Base-by-base conservation (phyloP, 2,329 filamentous ascomycete genomes). In the Alternaria panax region DNA sequence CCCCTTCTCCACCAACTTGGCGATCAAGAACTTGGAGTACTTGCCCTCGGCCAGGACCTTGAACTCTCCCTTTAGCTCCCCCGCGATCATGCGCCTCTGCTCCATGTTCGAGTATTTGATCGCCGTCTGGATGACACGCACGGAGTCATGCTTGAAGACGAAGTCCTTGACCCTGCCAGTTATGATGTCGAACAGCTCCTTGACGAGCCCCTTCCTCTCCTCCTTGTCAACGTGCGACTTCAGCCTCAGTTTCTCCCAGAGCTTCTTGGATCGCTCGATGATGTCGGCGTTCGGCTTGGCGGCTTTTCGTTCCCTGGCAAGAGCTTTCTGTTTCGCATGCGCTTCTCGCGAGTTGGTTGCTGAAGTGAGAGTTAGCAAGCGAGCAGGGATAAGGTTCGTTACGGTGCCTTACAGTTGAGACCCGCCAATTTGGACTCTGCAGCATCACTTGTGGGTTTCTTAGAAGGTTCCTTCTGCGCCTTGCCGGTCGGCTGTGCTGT, bases 21-120 rank as follows among this genome's bases (percentile, higher is more conserved):
- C 95, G 61, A 99, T 92, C 72, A 99, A 80, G 79, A 98, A 99
- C 81, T 99, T 99, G 72, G 94, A 94, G 75, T 99, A 99, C 78
- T 91, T 91, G 81, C 93, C 96, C 83, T 98, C 93, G 3, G 93
- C 93, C 67, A 99, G 83, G 68, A 91, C 87, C 42, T 88, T 87
- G 78, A 96, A 97, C 67, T 90, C 90, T 18, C 93, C 93, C 78
- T 91, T 88, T 56, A 99, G 85, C 79, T 99, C 95, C 59, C 83
- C 84, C 8, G 93, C 92, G 72, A 99, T 97, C 81, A 90, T 87
- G 79, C 90, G 92, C 74, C 92, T 87, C 80, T 97, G 93, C 61
- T 91, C 90, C 55, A 88, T 84, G 45, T 90, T 96, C 47, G 92
- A 91, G 80, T 99, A 99, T 80, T 99, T 99, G 80, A 99, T 87